Percentiles rank a stretch among this genome's conserved stretches.
phyloP scores from a whole-genome alignment of 1,139 yeast genomes.

The Yamadazyma pseudoaaseri region DNA sequence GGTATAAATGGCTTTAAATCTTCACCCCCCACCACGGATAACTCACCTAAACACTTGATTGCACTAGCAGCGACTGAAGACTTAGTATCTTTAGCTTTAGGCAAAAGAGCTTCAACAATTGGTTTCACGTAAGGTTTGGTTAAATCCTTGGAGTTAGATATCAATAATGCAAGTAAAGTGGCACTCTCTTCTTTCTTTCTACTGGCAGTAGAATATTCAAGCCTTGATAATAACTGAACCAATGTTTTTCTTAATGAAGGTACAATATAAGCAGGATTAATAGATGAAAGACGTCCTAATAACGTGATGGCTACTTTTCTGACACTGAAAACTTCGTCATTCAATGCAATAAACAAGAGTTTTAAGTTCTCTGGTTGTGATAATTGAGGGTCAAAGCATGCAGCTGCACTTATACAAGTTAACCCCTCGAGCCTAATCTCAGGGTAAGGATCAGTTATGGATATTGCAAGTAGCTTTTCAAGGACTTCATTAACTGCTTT shows the following conservation, averaged over 20 bases:
- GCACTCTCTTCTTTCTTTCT: constrained; percentile 90
- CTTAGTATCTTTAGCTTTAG: constrained; percentile 69
- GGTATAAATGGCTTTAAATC: constrained; percentile 72
- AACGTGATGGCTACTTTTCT: constrained; percentile 77
- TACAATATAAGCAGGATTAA: constrained; percentile 93
- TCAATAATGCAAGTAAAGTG: constrained; percentile 66
- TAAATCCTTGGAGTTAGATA: constrained; percentile 74
- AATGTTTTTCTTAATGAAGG: constrained; percentile 87
- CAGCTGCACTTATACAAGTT: constrained; percentile 58
- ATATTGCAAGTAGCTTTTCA: constrained; percentile 74
- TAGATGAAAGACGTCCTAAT: constrained; percentile 78
- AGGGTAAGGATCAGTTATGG: constrained; percentile 86
- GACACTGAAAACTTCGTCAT: constrained; percentile 86
- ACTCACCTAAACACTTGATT: constrained; percentile 84
- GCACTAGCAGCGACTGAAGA: constrained; percentile 86
- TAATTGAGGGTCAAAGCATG: constrained; percentile 82
- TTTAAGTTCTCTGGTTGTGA: constrained; percentile 92
- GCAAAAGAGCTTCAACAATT: constrained; percentile 76
- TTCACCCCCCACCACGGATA: constrained; percentile 86
- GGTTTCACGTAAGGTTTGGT: constrained; percentile 90
- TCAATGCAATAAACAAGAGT: constrained; percentile 79
- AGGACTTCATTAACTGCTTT: constrained; percentile 84
- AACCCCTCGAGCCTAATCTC: constrained; percentile 83
- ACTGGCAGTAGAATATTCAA: constrained; percentile 76
- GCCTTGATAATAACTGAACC: constrained; percentile 78